Conservation (phyloP, 805 yeast genomes). For the Candida pini region DNA sequence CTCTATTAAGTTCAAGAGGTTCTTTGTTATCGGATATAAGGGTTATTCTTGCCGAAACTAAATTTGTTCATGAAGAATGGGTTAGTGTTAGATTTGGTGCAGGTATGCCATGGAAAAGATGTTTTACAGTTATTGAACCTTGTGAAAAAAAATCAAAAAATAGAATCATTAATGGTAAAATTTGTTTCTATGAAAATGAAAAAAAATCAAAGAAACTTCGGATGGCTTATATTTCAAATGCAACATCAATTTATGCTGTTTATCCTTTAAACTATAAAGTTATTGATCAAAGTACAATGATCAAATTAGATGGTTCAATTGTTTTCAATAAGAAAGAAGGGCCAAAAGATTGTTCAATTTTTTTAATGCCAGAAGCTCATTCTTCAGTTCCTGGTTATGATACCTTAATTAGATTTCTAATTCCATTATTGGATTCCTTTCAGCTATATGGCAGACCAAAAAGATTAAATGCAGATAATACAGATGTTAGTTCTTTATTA, state of each 20-base stretch:
- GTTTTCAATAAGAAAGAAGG: slow-evolving; percentile 46
- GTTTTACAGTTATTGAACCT: slow-evolving; percentile 85
- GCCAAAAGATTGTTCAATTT: slow-evolving; percentile 56
- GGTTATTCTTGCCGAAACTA: slow-evolving; percentile 77
- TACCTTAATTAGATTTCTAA: slow-evolving; percentile 73
- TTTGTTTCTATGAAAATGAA: slow-evolving; percentile 78
- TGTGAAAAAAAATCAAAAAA: slow-evolving; percentile 43
- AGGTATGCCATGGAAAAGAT: slow-evolving; percentile 97
- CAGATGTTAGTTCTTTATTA: slow-evolving; percentile 57
- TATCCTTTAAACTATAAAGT: slow-evolving; percentile 81
- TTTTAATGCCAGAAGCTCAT: slow-evolving; percentile 79
- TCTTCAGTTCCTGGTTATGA: slow-evolving; percentile 81
- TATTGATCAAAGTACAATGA: slow-evolving; percentile 81
- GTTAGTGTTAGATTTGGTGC: slow-evolving; percentile 90
- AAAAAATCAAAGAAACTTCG: slow-evolving; percentile 66
- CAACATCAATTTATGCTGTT: slow-evolving; percentile 77
- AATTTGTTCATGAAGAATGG: slow-evolving; percentile 90
- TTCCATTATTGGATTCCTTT: slow-evolving; percentile 74
- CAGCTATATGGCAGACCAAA: slow-evolving; percentile 77
- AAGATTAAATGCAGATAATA: slow-evolving; percentile 68
- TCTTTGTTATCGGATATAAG: slow-evolving; percentile 80
- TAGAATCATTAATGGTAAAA: slow-evolving; percentile 53
- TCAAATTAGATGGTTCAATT: slow-evolving; percentile 83
- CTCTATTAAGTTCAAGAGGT: slow-evolving; percentile 87
- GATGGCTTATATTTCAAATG: slow-evolving; percentile 72